These are phyloP conservation scores for Silene noctiflora DNA, from an alignment of 179 eudicot genomes.

Conservation along the genomic window DNA sequence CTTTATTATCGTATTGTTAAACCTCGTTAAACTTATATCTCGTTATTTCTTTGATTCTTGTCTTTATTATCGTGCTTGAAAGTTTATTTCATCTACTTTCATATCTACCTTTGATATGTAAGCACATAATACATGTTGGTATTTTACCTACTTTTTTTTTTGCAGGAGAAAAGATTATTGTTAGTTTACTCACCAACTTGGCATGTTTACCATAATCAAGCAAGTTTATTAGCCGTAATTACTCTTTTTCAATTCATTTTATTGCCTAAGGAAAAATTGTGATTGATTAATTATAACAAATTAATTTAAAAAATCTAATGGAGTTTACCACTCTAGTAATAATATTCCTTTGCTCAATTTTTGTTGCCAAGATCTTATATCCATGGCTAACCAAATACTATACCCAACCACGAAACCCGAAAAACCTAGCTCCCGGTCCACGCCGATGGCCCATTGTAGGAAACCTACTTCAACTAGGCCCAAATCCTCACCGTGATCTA, in stretches of 20 bases:
- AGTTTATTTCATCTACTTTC: background rate
- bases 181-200: slow-evolving; percentile 20
- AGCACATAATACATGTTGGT: slow-evolving; percentile 20
- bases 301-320: slow-evolving; percentile 12
- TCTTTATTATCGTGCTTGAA: background rate
- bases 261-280: background rate
- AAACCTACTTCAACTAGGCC: slow-evolving; percentile 79
- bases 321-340: slow-evolving; percentile 27
- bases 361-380: slow-evolving; percentile 27
- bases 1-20: too few relatives aligned
- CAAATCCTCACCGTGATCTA: slow-evolving; percentile 76
- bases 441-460: slow-evolving; percentile 81
- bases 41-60: too few relatives aligned
- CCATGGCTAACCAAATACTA: slow-evolving; percentile 26
- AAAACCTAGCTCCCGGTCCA: slow-evolving; percentile 85
- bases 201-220: slow-evolving; percentile 24
- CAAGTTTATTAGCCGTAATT: background rate
- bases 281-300: background rate
- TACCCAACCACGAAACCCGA: background rate
- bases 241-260: background rate
- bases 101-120: slow-evolving; percentile 17
- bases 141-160: background rate
- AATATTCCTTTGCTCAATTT: slow-evolving; percentile 26
- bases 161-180: slow-evolving; percentile 20
- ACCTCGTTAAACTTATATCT: too few relatives aligned